phyloP scores from a whole-genome alignment of 2,329 filamentous ascomycete genomes.

The Stromatinia cepivora region DNA sequence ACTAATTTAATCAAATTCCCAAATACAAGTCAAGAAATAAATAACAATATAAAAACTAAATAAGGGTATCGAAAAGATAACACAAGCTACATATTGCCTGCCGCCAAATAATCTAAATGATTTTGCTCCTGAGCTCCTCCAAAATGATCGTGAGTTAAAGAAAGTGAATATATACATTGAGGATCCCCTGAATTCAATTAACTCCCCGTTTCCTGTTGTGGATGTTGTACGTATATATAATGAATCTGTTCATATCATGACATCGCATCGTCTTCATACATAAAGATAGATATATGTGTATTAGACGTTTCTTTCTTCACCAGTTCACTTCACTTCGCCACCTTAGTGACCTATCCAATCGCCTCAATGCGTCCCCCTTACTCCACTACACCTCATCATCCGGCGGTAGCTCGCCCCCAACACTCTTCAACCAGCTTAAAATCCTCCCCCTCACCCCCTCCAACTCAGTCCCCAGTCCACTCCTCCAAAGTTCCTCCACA shows the following conservation, averaged over 20 bases:
- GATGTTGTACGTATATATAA: not conserved
- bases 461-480: slow-evolving; percentile 78
- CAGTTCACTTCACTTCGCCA: not conserved
- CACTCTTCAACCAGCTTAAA: slow-evolving; percentile 56
- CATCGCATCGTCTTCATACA: not conserved
- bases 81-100: not conserved
- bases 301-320: not conserved
- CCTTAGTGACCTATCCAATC: not conserved
- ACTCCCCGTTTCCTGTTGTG: not conserved
- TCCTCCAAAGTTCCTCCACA: slow-evolving; percentile 88
- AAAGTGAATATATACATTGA: slow-evolving; percentile 12
- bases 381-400: slow-evolving; percentile 48
- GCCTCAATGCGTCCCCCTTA: not conserved
- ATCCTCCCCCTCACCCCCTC: slow-evolving; percentile 72
- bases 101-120: slow-evolving; percentile 2
- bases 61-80: slow-evolving; percentile 19
- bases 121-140: slow-evolving; percentile 12
- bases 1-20: too few relatives aligned
- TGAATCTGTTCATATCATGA: not conserved
- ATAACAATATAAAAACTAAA: not conserved
- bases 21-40: not conserved
- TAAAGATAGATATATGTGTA: too few relatives aligned
- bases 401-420: slow-evolving; percentile 76
- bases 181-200: not conserved
- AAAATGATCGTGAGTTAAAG: slow-evolving; percentile 1